Base-by-base conservation (phyloP, 495 filamentous ascomycete genomes). In the Aspergillus cavernicola region DNA sequence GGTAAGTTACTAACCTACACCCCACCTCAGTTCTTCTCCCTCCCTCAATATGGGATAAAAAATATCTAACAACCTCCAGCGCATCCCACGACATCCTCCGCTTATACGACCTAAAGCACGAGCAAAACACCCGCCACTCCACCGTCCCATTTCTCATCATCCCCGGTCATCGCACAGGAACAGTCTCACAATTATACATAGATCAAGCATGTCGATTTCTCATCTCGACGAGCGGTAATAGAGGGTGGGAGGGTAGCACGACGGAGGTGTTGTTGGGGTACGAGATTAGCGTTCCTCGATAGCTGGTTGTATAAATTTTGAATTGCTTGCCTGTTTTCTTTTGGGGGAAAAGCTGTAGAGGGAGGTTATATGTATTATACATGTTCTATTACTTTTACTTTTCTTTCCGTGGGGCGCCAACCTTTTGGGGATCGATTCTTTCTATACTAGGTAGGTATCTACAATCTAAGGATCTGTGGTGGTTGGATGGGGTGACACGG, bases 181-280 rank as follows among this genome's bases (percentile, higher is more conserved):
- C 96, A 22, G 92, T 96, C 39, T 89, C 86, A 0, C 79, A 81
- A 53, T 67, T 96, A 22, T 90, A 90, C 62, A 76, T 95, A 42
- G 93, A 98, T 66, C 87, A 89, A 23, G 90, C 89, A 0, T 93
- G 89, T 59, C 78, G 85, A 28, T 96, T 90, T 66, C 90, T 98
- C 84, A 80, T 98, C 40, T 92, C 88, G 2, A 85, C 88, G 2
- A 90, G 87, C 26, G 93, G 93, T 1, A 97, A 92, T 56, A 73
- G 93, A 45, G 93, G 93, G 2, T 97, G 95, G 95, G 95, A 97
- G 66, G 93, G 93, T n/a, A 82, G 76, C 24, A 85, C 79, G 23
- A 97, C 93, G 1, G 93, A 98, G 72, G 90, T 93, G 8, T 67
- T 97, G 24, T 78, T 98, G 36, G 93, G 93, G 41, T 98, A 98